phyloP scores from a whole-genome alignment of 768 basidiomycete species.

The Leccinellum luteum region DNA sequence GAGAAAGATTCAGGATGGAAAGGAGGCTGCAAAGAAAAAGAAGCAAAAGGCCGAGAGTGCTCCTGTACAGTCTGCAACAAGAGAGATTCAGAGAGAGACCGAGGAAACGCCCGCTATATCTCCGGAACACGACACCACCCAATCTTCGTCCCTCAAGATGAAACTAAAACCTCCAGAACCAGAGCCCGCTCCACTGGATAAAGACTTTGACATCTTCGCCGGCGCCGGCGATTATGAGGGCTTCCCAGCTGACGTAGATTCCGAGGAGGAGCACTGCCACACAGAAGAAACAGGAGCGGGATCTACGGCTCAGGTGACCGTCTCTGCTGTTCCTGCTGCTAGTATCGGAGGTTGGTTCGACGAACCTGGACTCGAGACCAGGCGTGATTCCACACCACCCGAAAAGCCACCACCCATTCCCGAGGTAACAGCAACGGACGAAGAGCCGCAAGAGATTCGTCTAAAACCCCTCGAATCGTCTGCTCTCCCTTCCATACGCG shows the following conservation, averaged over 20 bases:
- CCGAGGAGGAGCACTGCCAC: slow-evolving; percentile 35
- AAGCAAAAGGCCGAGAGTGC: slow-evolving; percentile 48
- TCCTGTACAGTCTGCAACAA: slow-evolving; percentile 16
- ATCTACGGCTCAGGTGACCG: slow-evolving; percentile 9
- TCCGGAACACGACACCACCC: neutral
- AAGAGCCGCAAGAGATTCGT: slow-evolving; percentile 45
- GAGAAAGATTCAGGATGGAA: slow-evolving; percentile 45
- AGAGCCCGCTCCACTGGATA: slow-evolving; percentile 34
- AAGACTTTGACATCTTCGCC: slow-evolving; percentile 84
- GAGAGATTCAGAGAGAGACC: neutral
- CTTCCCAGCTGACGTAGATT: slow-evolving; percentile 54
- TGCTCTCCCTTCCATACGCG: slow-evolving; percentile 76
- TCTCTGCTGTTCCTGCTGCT: slow-evolving; percentile 1
- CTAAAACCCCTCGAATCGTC: slow-evolving; percentile 80
- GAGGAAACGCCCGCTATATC: neutral
- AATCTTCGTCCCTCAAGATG: slow-evolving; percentile 7
- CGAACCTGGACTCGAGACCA: slow-evolving; percentile 35
- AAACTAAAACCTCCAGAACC: slow-evolving; percentile 10
- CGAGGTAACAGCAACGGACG: slow-evolving; percentile 14
- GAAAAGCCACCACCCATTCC: slow-evolving; percentile 14
- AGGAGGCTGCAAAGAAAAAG: slow-evolving; percentile 51
- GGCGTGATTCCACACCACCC: neutral
- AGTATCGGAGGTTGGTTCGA: slow-evolving; percentile 44
- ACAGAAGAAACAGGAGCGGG: slow-evolving; percentile 14
- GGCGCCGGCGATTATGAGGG: slow-evolving; percentile 83